Base-by-base conservation (phyloP, 2,329 filamentous ascomycete species). In the Cladosporium sp. region DNA sequence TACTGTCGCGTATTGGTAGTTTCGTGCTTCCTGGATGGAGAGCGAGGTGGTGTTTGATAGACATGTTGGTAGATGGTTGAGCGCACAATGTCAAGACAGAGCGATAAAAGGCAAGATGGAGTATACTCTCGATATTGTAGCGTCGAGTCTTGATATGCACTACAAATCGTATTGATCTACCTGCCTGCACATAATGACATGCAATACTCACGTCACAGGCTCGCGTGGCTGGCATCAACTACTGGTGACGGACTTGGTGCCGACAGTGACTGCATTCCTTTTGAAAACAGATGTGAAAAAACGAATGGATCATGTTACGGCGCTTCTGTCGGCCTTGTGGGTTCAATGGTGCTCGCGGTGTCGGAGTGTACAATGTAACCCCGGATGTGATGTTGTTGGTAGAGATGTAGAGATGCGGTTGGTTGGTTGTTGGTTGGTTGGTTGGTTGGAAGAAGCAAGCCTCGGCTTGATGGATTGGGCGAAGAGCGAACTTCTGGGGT, bases 31-130 rank as follows among this genome's bases (percentile, higher is more conserved):
- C 70, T 1, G 79, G 79, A 55, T 82, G 76, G 64, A 84, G 74
- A 3, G 74, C 73, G 28, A 83, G 70, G 55, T 74, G 74, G 67
- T 81, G 78, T 76, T 81, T 81, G 60, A 56, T 56, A 56, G 61
- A 63, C 40, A 31, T 49, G 1, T 21, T 33, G 21, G 23, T 33
- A 5, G 28, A 18, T 31, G 16, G 3, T n/a, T 55, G 28, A 29
- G 40, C 7, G 5, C n/a, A 46, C 40, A 46, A 14, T 18, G 5
- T 33, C 26, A 29, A 29, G 50, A 33, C 50, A n/a, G 11, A 11
- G 18, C 26, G 16, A 53, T n/a, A n/a, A 10, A 5, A 53, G 16
- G 26, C 18, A 31, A 53, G 21, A 18, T 18, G 10, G 18, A 2
- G 8, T n/a, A 33, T 11, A 10, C 31, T 33, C 31, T 33, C 31